A percentile compares a stretch with the other conserved stretches of the same genome.
Evolutionary conservation across 495 filamentous ascomycete species (phyloP).

Genomic region (Hyaloscypha variabilis): DNA sequence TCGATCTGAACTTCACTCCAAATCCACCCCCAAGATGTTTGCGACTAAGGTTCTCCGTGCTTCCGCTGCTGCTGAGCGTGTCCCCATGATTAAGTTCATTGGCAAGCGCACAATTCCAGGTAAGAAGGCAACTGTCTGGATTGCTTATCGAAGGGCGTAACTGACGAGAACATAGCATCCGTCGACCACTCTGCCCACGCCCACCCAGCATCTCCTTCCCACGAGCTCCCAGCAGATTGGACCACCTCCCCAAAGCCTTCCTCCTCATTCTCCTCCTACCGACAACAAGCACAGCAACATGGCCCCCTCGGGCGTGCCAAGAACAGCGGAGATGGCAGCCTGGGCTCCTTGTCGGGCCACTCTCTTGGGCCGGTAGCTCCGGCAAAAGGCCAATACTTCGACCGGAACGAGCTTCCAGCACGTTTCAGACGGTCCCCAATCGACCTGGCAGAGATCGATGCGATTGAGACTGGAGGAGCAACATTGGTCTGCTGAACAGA

Average conservation of each 20-base stretch:
- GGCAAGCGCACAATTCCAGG: conserved; percentile 83
- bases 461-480: conserved; percentile 89
- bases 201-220: conserved; percentile 49
- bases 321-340: conserved; percentile 51
- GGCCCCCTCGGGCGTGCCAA: conserved; percentile 71
- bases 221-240: conserved; percentile 41
- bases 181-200: conserved; percentile 72
- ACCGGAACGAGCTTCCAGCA: conserved; percentile 81
- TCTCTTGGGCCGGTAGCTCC: conserved; percentile 72
- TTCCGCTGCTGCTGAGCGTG: conserved; percentile 63
- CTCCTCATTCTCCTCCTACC: conserved; percentile 84
- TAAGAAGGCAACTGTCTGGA: conserved; percentile 47
- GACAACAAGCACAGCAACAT: conserved; percentile 90
- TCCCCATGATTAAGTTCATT: conserved; percentile 87
- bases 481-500: conserved; percentile 53
- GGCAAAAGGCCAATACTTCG: conserved; percentile 77
- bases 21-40: conserved; percentile 45
- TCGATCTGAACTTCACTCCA: not conserved
- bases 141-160: conserved; percentile 13
- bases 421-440: conserved; percentile 78
- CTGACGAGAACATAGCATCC: conserved; percentile 50
- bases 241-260: conserved; percentile 46
- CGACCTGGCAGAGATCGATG: conserved; percentile 86
- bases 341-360: conserved; percentile 67
- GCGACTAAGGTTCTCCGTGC: conserved; percentile 69